Conservation (phyloP, 2,329 filamentous ascomycete genomes). For the Fusarium siculi region DNA sequence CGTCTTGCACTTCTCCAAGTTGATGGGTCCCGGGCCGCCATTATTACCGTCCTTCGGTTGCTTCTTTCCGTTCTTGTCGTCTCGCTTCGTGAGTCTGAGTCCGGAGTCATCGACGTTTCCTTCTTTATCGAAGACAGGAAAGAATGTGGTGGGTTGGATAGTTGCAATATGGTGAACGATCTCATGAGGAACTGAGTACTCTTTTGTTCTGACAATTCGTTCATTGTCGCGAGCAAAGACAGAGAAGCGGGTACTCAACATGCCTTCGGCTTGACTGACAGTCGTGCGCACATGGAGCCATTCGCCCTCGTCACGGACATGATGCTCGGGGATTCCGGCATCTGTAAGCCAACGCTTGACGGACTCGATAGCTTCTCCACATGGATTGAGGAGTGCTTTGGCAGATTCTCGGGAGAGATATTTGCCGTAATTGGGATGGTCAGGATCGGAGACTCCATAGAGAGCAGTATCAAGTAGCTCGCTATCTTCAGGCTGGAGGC, state of each 20-base stretch:
- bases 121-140: slow-evolving; percentile 8
- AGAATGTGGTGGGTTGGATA: slow-evolving; percentile 60
- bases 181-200: slow-evolving; percentile 53
- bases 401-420: slow-evolving; percentile 61
- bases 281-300: slow-evolving; percentile 57
- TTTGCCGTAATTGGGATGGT: slow-evolving; percentile 58
- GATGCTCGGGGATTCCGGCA: slow-evolving; percentile 50
- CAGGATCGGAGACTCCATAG: slow-evolving; percentile 60
- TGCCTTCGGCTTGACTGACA: slow-evolving; percentile 53
- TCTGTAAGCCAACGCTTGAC: slow-evolving; percentile 59
- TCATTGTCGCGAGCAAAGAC: slow-evolving; percentile 52
- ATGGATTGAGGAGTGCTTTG: slow-evolving; percentile 59
- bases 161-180: slow-evolving; percentile 51
- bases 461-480: slow-evolving; percentile 56
- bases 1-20: slow-evolving; percentile 49
- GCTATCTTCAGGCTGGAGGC: slow-evolving; percentile 40
- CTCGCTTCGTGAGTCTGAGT: not conserved
- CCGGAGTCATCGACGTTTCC: not conserved
- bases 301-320: slow-evolving; percentile 50
- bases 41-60: slow-evolving; percentile 20
- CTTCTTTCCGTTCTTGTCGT: not conserved
- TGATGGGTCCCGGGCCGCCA: slow-evolving; percentile 5
- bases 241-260: slow-evolving; percentile 60
- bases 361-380: slow-evolving; percentile 49
- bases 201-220: slow-evolving; percentile 53